Evolutionary conservation across 139 green algal genomes (phyloP).

Genomic region (Micractinium sp.): DNA sequence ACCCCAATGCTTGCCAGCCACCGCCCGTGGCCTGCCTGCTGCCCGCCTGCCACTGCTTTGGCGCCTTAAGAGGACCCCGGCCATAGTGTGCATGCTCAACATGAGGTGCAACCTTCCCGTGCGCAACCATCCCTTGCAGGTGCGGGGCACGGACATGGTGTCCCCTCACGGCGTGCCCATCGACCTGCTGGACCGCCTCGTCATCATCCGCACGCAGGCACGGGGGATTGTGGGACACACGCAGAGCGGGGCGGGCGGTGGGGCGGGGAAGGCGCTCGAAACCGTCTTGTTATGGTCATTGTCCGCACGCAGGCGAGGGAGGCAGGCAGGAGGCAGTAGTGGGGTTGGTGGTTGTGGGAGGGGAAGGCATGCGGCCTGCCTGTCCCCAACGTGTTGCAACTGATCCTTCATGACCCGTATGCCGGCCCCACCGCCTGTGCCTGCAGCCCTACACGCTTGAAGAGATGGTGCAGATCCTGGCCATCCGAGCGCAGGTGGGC

Average conservation of each 20-base stretch:
- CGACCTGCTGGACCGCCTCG: slow-evolving; percentile 96
- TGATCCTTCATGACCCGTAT: not conserved
- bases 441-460: slow-evolving; percentile 86
- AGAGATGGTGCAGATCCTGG: slow-evolving; percentile 93
- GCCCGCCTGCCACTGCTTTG: not conserved
- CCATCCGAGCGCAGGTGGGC: slow-evolving; percentile 84
- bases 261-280: not conserved
- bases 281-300: too few relatives aligned
- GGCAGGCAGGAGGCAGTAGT: not conserved
- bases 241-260: too few relatives aligned
- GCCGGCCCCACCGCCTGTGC: too few relatives aligned
- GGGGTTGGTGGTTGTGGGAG: too few relatives aligned
- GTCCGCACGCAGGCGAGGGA: not conserved
- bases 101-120: too few relatives aligned
- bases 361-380: not conserved
- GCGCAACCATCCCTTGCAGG: too few relatives aligned
- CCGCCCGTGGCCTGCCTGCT: not conserved
- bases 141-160: slow-evolving; percentile 86
- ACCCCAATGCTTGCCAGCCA: not conserved
- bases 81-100: too few relatives aligned
- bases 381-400: not conserved
- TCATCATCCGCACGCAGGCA: slow-evolving; percentile 96
- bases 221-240: too few relatives aligned
- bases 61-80: too few relatives aligned
- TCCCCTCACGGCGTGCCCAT: slow-evolving; percentile 96